Base-by-base conservation (phyloP, 2,329 filamentous ascomycete species). In the Fusarium lateritium region DNA sequence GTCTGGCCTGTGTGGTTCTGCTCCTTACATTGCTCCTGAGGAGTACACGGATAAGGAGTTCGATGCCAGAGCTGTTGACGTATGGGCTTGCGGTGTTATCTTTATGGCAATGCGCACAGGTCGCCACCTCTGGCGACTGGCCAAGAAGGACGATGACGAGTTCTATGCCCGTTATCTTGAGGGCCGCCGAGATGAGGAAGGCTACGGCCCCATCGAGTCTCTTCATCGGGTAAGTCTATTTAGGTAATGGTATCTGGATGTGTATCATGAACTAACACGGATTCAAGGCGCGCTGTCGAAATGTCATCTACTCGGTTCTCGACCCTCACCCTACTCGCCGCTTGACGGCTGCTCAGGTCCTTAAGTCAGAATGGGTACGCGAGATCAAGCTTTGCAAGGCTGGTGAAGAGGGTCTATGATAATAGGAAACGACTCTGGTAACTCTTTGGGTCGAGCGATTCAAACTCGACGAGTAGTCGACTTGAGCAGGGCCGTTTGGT, bases 91-190 rank as follows among this genome's bases (percentile, higher is more conserved):
- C 64, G 96, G 96, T 77, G 96, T 99, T 52, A 99, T 99, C 63
- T 99, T 99, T 83, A 99, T 99, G 96, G 96, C 96, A 15, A 99
- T 99, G 96, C 88, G 96, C 61, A 98, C 95, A 3, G 96, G 96
- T 7, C 88, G 96, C 54, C 96, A 99, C 80, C 85, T 99, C 10
- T 99, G 96, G 96, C 92, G 94, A 56, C 89, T 98, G n/a, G 96
- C 96, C 8, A 95, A 95, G 80, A 97, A 94, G 81, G 94, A 97
- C 56, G 95, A 98, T 71, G 96, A 99, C 76, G 96, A 98, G 76
- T 99, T 98, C 75, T 99, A 97, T 78, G 92, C 93, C 69, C 91
- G 94, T 42, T 99, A 99, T 77, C 87, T 99, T 7, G 92, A 97
- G 77, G 96, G 96, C 31, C 90, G 96, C 54, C 92, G 94, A 77